Conservation (phyloP, 2,329 filamentous ascomycete species). For the Cercospora nicotianae region DNA sequence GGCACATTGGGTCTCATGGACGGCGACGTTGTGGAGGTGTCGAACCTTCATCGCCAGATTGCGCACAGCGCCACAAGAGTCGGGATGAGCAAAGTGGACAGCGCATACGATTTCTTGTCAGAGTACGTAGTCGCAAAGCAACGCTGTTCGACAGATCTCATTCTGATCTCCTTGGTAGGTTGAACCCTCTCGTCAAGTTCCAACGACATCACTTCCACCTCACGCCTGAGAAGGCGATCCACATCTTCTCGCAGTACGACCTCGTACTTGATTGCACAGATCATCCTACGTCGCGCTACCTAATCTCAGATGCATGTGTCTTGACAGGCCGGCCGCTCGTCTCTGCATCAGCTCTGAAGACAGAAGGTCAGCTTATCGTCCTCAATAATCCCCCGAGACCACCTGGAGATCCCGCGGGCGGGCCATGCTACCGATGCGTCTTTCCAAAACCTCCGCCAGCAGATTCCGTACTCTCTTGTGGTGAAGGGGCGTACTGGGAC, state of each 20-base stretch:
- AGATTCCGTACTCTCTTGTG: constrained; percentile 79
- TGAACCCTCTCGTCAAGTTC: constrained; percentile 73
- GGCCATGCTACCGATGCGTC: constrained; percentile 91
- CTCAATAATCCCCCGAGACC: constrained; percentile 75
- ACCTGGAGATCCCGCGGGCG: constrained; percentile 59
- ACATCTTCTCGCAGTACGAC: constrained; percentile 71
- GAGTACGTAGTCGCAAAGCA: constrained; percentile 42
- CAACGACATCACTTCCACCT: constrained; percentile 64
- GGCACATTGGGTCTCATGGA: constrained; percentile 83
- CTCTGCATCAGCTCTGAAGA: constrained; percentile 84
- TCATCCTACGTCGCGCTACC: constrained; percentile 84
- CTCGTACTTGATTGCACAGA: constrained; percentile 93
- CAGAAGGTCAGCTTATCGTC: constrained; percentile 85
- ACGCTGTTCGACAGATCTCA: background rate
- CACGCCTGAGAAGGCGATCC: constrained; percentile 64
- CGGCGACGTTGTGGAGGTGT: constrained; percentile 81
- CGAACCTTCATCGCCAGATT: constrained; percentile 91
- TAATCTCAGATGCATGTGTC: constrained; percentile 88
- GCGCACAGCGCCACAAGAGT: constrained; percentile 71
- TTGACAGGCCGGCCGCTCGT: constrained; percentile 76
- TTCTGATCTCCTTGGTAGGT: constrained; percentile 24
- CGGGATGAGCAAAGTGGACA: constrained; percentile 77
- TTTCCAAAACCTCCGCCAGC: constrained; percentile 86
- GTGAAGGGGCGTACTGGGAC: constrained; percentile 88
- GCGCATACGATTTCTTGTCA: constrained; percentile 52